Evolutionary conservation across 2,329 filamentous ascomycete species (phyloP), one percentile per base, ranked within the genome.

Genomic region (Leptographium procerum): DNA sequence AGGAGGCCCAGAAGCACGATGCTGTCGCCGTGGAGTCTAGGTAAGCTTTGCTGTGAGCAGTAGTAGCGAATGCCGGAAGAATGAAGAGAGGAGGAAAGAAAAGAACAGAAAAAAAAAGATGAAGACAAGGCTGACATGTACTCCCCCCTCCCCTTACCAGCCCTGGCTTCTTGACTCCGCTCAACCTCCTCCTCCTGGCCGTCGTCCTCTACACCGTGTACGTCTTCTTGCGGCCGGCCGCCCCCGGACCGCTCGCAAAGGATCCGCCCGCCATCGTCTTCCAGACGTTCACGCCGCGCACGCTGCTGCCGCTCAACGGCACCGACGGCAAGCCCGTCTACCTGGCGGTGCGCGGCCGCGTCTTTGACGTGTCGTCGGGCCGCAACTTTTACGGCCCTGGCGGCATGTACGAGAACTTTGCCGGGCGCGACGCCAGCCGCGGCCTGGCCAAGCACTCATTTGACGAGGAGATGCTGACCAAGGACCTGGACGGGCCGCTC

Each of bases 331-430:
- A 75, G 64, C 89, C 89, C 55, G 89, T 97, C 59, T 96, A 89
- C 73, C 82, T 99, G 54, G 88, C 90, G n/a, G 91, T 97, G 22
- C 88, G 90, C 48, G 91, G 94, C 56, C 85, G 84, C 55, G 86
- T 97, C 63, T 97, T 96, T 70, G 94, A 99, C 70, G 92, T 97
- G 28, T 84, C 86, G 0, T 76, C 84, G 16, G 92, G 94, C 28
- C 83, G 87, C 68, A 91, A 95, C 76, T 97, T 97, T 73, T 99
- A 99, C 74, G 94, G 94, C 4, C 94, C 94, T 24, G 91, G 91
- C 14, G 92, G 92, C 0, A 91, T 92, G 2, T 99, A 99, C 72
- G 86, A 86, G 71, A 97, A 97, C 75, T 99, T 99, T 69, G 94
- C 94, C 0, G 94, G 94, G 0, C 79, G 91, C 45, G 94, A 99